Conservation (phyloP, 2,329 filamentous ascomycete genomes). For the Delphinella strobiligena region DNA sequence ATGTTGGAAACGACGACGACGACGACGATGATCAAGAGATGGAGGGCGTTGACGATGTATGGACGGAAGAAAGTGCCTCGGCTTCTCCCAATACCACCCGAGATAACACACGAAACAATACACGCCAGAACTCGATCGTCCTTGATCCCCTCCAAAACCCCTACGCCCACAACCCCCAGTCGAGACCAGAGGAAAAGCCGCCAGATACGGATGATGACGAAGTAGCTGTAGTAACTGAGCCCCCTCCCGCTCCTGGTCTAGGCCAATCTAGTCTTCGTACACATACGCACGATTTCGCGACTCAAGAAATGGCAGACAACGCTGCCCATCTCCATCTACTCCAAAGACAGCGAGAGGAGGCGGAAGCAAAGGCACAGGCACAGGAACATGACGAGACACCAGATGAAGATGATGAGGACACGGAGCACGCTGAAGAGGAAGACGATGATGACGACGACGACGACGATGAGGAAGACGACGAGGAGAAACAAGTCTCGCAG, state of each 20-base stretch:
- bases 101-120: slow-evolving; percentile 12
- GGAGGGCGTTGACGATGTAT: slow-evolving; percentile 13
- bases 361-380: not conserved
- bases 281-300: slow-evolving; percentile 7
- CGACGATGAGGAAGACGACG: not conserved
- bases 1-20: slow-evolving; percentile 20
- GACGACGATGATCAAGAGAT: slow-evolving; percentile 13
- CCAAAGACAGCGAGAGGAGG: not conserved
- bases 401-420: not conserved
- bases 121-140: slow-evolving; percentile 12
- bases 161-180: slow-evolving; percentile 3
- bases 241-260: not conserved
- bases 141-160: slow-evolving; percentile 10
- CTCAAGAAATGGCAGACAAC: not conserved
- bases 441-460: not conserved
- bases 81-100: slow-evolving; percentile 12
- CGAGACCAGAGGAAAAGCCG: slow-evolving; percentile 1
- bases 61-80: slow-evolving; percentile 14
- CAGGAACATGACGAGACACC: not conserved
- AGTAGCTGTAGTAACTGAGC: slow-evolving; percentile 2
- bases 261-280: not conserved
- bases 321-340: not conserved
- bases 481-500: not conserved
- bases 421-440: not conserved
- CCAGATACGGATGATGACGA: slow-evolving; percentile 3